Base-by-base conservation (phyloP, 139 green algal species). In the Micractinium sp. region DNA sequence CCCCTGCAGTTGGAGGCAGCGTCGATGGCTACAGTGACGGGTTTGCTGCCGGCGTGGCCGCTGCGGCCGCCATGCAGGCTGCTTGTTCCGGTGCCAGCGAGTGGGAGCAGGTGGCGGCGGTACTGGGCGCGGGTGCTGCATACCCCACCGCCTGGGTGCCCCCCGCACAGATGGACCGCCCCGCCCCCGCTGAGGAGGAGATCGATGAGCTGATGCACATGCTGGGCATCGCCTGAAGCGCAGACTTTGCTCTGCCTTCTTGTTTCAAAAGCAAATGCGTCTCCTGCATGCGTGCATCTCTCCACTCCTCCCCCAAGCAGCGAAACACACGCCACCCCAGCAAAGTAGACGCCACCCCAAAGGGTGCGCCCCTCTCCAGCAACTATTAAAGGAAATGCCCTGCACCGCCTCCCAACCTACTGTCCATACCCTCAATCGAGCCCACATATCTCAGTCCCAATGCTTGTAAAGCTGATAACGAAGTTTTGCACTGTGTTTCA, bases 211-310 rank as follows among this genome's bases (percentile, higher is more conserved):
- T 86, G 56, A 60, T 86, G 81, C 20, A 33, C 19, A 74, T 86
- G 81, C 81, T 86, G 81, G 81, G 81, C 56, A 86, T 86, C 22
- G 81, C 56, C 0, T 86, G 81, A 86, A 71, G 20, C 12, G 20
- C 22, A 71, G 63, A 71, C 63, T 25, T 9, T 56, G 47, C 7
- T 9, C 47, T 56, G 47, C 47, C 47, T 56, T 56, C 7, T 56
- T 56, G 7, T 56, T 56, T 56, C 47, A 9, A 56, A 56, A 56
- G 9, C 7, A 5, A 9, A 56, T 56, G 47, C 47, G 9, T 16
- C 47, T 16, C 47, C 47, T 56, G 47, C 47, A 56, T 9, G 47
- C 47, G 9, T 56, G 47, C 47, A 56, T 56, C 47, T 56, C 47
- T 56, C 47, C 47, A 56, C n/a, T n/a, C n/a, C n/a, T n/a, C n/a